Conservation (phyloP, 352 stramenopile species). For the Globisporangium sylvaticum region DNA sequence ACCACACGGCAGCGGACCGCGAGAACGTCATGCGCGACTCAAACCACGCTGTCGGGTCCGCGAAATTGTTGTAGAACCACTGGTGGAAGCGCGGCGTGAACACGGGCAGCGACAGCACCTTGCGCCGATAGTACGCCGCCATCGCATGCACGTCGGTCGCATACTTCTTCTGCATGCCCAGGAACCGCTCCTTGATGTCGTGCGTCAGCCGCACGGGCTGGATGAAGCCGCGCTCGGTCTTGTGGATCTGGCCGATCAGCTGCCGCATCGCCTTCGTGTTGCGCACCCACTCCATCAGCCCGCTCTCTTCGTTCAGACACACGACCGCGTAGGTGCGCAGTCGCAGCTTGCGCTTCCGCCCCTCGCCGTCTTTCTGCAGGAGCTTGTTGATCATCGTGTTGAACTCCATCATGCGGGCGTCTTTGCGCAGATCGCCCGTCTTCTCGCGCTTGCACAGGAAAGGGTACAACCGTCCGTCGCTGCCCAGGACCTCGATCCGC, state of each 20-base stretch:
- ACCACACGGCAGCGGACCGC: slow-evolving; percentile 93
- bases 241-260: slow-evolving; percentile 84
- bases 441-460: slow-evolving; percentile 97
- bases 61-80: slow-evolving; percentile 99
- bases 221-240: slow-evolving; percentile 83
- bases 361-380: slow-evolving; percentile 89
- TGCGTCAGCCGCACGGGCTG: slow-evolving; percentile 69
- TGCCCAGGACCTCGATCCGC: slow-evolving; percentile 89
- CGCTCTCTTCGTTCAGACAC: slow-evolving; percentile 99
- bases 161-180: slow-evolving; percentile 89
- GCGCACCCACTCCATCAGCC: slow-evolving; percentile 99
- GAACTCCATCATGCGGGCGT: slow-evolving; percentile 99
- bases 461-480: slow-evolving; percentile 69
- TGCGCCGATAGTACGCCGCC: slow-evolving; percentile 58
- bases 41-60: slow-evolving; percentile 97
- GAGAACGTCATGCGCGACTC: slow-evolving; percentile 90
- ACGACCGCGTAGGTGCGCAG: slow-evolving; percentile 98
- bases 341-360: slow-evolving; percentile 88
- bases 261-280: slow-evolving; percentile 94
- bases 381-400: slow-evolving; percentile 99
- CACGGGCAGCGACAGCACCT: slow-evolving; percentile 56
- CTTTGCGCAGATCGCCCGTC: slow-evolving; percentile 99
- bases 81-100: slow-evolving; percentile 97
- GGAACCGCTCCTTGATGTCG: slow-evolving; percentile 82
- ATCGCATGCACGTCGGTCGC: slow-evolving; percentile 76